A percentile compares a stretch with the other conserved stretches of the same genome.
Conservation (phyloP, 2,329 filamentous ascomycete species). For the Colletotrichum orchidophilum region DNA sequence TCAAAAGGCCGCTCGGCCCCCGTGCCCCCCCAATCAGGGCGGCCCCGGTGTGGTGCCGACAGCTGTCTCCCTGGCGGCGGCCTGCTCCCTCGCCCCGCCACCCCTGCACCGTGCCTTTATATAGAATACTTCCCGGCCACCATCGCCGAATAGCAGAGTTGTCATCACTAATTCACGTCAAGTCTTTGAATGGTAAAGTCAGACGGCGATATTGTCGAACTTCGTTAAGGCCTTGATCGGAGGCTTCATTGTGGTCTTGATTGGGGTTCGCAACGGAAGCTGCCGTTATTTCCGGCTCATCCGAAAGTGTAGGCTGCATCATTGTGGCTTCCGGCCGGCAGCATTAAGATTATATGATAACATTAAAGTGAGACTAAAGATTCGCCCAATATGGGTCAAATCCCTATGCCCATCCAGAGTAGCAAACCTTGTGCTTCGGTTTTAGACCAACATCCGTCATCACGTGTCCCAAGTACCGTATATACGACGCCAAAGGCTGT, state of each 20-base stretch:
- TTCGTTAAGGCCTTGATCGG: background rate
- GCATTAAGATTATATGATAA: too few relatives aligned
- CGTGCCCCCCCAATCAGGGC: conserved; percentile 5
- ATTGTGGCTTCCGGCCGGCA: too few relatives aligned
- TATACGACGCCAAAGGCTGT: background rate
- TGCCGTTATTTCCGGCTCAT: background rate
- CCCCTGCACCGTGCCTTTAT: conserved; percentile 15
- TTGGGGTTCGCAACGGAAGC: background rate
- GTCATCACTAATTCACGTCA: background rate
- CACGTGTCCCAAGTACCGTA: background rate
- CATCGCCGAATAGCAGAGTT: background rate
- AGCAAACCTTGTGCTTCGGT: background rate
- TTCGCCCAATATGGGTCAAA: too few relatives aligned
- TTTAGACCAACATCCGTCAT: background rate
- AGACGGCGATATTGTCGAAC: too few relatives aligned
- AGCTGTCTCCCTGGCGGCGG: conserved; percentile 13
- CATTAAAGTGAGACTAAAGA: too few relatives aligned
- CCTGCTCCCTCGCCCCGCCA: background rate
- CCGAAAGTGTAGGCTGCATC: too few relatives aligned
- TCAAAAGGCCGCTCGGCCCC: conserved; percentile 24
- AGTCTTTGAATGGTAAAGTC: background rate
- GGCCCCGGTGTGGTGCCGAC: conserved; percentile 16
- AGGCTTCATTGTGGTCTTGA: background rate
- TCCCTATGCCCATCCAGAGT: background rate
- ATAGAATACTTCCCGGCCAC: conserved; percentile 4